A percentile compares a stretch with the other conserved stretches of the same genome.
Conservation (phyloP, 2,329 filamentous ascomycete species). For the Plenodomus tracheiphilus region DNA sequence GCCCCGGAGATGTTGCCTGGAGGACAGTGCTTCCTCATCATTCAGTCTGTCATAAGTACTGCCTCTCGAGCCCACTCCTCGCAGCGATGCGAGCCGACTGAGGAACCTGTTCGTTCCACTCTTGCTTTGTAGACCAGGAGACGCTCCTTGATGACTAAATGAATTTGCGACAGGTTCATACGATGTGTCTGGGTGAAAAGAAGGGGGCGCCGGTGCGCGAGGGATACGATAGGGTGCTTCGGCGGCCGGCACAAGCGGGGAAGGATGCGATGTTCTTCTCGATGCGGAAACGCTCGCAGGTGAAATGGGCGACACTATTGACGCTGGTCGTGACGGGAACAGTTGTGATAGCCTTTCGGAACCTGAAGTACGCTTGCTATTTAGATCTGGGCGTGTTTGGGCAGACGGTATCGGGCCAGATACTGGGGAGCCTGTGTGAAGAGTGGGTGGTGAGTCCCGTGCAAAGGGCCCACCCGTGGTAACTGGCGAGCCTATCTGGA, state of each 20-base stretch:
- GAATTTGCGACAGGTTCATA: constrained; percentile 29
- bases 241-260: constrained; percentile 30
- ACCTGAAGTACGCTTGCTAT: constrained; percentile 33
- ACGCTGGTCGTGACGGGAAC: constrained; percentile 40
- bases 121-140: constrained; percentile 18
- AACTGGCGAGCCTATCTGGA: constrained; percentile 35
- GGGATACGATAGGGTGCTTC: constrained; percentile 36
- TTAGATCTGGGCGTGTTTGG: constrained; percentile 27
- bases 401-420: constrained; percentile 13
- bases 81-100: constrained; percentile 35
- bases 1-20: constrained; percentile 15
- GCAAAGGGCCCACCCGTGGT: constrained; percentile 20
- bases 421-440: constrained; percentile 36
- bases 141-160: constrained; percentile 21
- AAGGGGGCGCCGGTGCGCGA: constrained; percentile 36
- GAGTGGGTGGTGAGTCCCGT: constrained; percentile 29
- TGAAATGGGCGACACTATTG: constrained; percentile 28
- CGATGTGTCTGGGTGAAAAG: constrained; percentile 34
- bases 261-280: constrained; percentile 35
- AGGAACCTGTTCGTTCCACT: constrained; percentile 37
- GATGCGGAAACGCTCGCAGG: constrained; percentile 19
- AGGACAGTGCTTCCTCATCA: constrained; percentile 33
- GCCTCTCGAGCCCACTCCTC: constrained; percentile 17
- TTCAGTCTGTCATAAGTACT: constrained; percentile 36
- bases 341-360: constrained; percentile 42